These are phyloP conservation scores for Erigeron canadensis DNA, from an alignment of 129 eudicot genomes.

Conservation along the genomic window DNA sequence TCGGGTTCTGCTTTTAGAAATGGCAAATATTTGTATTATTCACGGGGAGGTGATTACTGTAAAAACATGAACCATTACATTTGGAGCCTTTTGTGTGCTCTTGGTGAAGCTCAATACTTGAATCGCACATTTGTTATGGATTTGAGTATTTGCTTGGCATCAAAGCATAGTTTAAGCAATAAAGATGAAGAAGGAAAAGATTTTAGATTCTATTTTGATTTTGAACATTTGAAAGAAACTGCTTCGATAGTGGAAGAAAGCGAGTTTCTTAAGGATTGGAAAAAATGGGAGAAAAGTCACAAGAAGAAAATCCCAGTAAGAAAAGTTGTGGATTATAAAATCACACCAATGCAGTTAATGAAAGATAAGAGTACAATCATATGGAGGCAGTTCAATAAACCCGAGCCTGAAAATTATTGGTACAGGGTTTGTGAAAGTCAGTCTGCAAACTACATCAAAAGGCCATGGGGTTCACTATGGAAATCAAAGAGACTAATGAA, in stretches of 20 bases:
- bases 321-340: constrained; percentile 63
- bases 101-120: constrained; percentile 90
- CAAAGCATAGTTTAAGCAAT: constrained; percentile 54
- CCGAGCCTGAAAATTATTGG: constrained; percentile 93
- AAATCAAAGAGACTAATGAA: constrained; percentile 96
- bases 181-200: constrained; percentile 95
- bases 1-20: constrained; percentile 55
- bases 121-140: constrained; percentile 95
- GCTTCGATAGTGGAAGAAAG: constrained; percentile 74
- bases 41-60: constrained; percentile 92
- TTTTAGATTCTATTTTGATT: constrained; percentile 87
- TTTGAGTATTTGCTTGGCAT: constrained; percentile 69
- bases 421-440: constrained; percentile 91
- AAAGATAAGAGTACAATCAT: constrained; percentile 74
- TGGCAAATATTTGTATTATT: constrained; percentile 84
- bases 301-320: constrained; percentile 63
- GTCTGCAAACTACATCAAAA: constrained; percentile 59
- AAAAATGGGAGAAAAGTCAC: constrained; percentile 66
- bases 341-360: constrained; percentile 79
- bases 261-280: constrained; percentile 80
- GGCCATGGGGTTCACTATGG: constrained; percentile 94
- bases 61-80: constrained; percentile 90
- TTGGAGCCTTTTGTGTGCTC: constrained; percentile 96
- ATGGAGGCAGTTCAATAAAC: constrained; percentile 89
- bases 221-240: constrained; percentile 90